Evolutionary conservation across 2,329 filamentous ascomycete species (phyloP), one percentile per base, ranked within the genome.

Genomic region (Pseudogymnoascus sp.): DNA sequence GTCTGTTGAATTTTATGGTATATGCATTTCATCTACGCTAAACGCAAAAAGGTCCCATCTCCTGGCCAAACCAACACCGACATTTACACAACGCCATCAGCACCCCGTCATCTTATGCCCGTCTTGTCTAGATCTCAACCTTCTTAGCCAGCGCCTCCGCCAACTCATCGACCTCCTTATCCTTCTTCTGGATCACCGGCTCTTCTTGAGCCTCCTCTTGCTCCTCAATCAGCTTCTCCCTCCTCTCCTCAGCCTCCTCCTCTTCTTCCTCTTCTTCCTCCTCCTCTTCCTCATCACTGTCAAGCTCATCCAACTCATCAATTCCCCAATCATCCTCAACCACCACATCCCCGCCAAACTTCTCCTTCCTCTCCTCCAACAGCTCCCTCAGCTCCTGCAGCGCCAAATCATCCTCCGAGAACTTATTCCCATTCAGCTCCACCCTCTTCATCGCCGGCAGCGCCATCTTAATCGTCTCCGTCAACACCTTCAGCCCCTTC

Each of bases 341-440:
- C 39, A 93, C 74, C 26, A 83, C 71, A 64, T 86, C 82, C 14
- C 87, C 87, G 29, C 81, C 87, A 3, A 85, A 71, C 68, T 88
- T 86, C 73, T 93, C 89, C 78, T 93, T 93, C 67, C 92, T 86
- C 71, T 85, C 83, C 64, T 91, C 87, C 26, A 97, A 80, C 29
- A 95, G 79, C 61, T 86, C 83, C 68, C 86, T 84, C 54, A 97
- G 79, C 21, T 80, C 80, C 66, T 85, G 77, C 45, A 97, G 82
- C 29, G 84, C 84, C 57, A 84, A 80, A 69, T 97, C 91, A 2
- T 96, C 91, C 75, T 97, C 93, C 7, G 83, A 80, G 70, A 99
- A 96, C 73, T 91, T 95, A 80, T 99, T 99, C 61, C 95, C 95
- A 74, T 99, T 97, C 68, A 99, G 79, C 77, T 97, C 95, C 60